Evolutionary conservation across 257 asterid genomes (phyloP).

Genomic region (Anisodus tanguticus): DNA sequence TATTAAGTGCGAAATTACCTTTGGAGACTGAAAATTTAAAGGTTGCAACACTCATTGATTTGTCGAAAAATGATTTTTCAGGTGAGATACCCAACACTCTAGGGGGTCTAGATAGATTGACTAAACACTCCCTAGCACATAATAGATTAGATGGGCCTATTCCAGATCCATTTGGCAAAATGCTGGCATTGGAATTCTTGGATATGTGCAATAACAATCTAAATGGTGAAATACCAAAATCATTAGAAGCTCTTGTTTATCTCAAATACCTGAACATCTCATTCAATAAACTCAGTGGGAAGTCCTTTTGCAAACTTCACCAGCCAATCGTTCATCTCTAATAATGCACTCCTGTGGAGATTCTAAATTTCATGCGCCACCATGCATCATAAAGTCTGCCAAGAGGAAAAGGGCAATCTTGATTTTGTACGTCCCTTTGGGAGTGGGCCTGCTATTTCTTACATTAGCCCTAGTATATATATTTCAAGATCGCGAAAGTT

Average conservation of each 20-base stretch:
- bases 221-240: background rate
- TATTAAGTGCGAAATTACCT: background rate
- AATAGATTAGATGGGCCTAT: background rate
- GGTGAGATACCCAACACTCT: background rate
- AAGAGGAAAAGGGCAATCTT: background rate
- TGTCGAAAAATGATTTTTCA: background rate
- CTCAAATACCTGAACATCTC: background rate
- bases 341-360: background rate
- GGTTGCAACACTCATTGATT: background rate
- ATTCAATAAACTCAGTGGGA: background rate
- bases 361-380: background rate
- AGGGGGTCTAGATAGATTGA: background rate
- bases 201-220: background rate
- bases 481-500: background rate
- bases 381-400: background rate
- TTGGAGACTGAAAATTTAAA: background rate
- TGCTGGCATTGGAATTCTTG: background rate
- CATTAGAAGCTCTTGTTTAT: background rate
- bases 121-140: background rate
- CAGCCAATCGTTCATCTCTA: background rate
- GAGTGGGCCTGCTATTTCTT: background rate
- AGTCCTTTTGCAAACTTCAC: constrained; percentile 15
- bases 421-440: background rate
- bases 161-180: background rate
- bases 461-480: background rate